phyloP scores from a whole-genome alignment of 169 alveolate species.

The Plasmodium yoelii region DNA sequence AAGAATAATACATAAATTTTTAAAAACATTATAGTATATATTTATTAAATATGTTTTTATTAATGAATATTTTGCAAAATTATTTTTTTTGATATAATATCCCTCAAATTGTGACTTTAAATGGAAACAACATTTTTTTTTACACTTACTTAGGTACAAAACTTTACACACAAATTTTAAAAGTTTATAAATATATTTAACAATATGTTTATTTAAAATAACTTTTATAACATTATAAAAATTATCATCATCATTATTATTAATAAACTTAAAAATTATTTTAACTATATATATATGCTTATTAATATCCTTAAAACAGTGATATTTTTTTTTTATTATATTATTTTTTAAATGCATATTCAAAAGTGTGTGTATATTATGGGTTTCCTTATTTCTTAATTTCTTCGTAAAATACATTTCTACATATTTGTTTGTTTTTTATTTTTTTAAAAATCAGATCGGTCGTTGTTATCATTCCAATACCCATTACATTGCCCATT shows the following conservation, averaged over 20 bases:
- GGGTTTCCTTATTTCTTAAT: no score
- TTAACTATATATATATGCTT: constrained; percentile 21
- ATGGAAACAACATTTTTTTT: background rate
- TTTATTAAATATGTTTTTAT: constrained; percentile 21
- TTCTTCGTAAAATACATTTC: no score
- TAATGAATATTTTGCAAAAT: constrained; percentile 1
- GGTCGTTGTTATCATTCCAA: no score
- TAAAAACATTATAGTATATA: constrained; percentile 6
- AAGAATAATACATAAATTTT: background rate
- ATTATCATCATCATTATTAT: constrained; percentile 8
- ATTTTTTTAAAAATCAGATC: no score
- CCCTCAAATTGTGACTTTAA: background rate
- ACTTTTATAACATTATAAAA: background rate
- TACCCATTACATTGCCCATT: no score
- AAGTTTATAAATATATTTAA: constrained; percentile 9
- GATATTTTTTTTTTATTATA: constrained; percentile 5
- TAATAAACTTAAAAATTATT: constrained; percentile 10
- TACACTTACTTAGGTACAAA: background rate
- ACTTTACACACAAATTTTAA: constrained; percentile 12
- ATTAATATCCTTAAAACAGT: background rate
- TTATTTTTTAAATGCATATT: constrained; percentile 2
- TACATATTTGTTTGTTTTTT: no score
- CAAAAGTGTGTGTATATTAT: background rate
- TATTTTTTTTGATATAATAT: background rate
- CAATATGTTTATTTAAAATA: constrained; percentile 9